A percentile compares a stretch with the other conserved stretches of the same genome.
These are phyloP conservation scores for Lentinus tigrinus DNA, from an alignment of 768 basidiomycete species.

Conservation along the genomic window DNA sequence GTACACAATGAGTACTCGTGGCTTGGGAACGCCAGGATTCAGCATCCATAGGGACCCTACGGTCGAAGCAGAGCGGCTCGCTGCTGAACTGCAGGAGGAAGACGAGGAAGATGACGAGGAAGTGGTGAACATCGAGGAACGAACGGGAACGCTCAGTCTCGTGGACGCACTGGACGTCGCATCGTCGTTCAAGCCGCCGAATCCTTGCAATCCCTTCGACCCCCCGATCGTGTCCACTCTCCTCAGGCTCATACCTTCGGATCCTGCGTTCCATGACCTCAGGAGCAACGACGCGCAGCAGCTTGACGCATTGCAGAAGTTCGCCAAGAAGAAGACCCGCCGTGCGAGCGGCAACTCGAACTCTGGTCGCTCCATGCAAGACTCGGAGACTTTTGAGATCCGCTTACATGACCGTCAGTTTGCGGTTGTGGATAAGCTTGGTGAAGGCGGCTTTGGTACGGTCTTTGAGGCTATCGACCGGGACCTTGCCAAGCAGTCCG, in stretches of 20 bases:
- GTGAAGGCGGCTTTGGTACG: constrained; percentile 94
- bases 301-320: constrained; percentile 73
- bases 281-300: constrained; percentile 51
- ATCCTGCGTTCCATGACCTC: constrained; percentile 62
- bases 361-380: constrained; percentile 31
- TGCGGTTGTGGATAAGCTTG: constrained; percentile 81
- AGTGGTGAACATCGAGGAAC: constrained; percentile 46
- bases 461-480: constrained; percentile 83
- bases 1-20: constrained; percentile 64
- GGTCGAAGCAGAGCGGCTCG: constrained; percentile 51
- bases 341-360: constrained; percentile 32
- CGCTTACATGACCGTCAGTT: constrained; percentile 64
- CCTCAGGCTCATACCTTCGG: constrained; percentile 60
- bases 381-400: constrained; percentile 49
- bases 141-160: constrained; percentile 63
- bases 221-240: constrained; percentile 59
- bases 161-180: constrained; percentile 60
- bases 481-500: constrained; percentile 33
- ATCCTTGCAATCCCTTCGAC: constrained; percentile 89
- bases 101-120: constrained; percentile 25
- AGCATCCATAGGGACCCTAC: constrained; percentile 38
- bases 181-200: constrained; percentile 69
- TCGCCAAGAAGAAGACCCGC: constrained; percentile 46
- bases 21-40: constrained; percentile 26
- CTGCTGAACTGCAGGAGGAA: constrained; percentile 39